Evolutionary conservation across 805 yeast species (phyloP).

Genomic region (Zygosaccharomyces lentus): DNA sequence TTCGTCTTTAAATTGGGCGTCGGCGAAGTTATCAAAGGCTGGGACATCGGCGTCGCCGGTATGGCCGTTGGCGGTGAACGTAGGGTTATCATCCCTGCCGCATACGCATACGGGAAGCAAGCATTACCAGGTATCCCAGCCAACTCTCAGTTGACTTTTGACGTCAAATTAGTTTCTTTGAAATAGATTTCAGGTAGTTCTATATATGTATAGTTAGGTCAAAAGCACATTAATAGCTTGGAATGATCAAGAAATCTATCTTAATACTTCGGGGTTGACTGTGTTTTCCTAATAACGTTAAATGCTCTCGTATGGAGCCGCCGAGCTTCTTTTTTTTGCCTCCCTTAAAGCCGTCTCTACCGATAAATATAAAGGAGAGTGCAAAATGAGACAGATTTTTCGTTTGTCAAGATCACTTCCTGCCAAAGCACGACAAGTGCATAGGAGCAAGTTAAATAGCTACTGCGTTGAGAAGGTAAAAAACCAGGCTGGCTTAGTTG

Average conservation of each 20-base stretch:
- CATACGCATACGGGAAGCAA: conserved; percentile 94
- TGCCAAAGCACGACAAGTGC: not conserved
- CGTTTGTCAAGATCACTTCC: not conserved
- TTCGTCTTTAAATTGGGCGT: conserved; percentile 85
- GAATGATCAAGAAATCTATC: not conserved
- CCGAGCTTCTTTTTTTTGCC: not conserved
- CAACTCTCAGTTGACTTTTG: conserved; percentile 93
- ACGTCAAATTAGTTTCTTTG: conserved; percentile 85
- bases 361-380: not conserved
- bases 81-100: conserved; percentile 91
- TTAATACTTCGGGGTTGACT: not conserved
- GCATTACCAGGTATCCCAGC: conserved; percentile 96
- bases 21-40: conserved; percentile 98
- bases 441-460: not conserved
- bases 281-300: not conserved
- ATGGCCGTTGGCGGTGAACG: conserved; percentile 99
- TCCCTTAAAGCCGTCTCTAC: not conserved
- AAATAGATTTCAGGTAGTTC: conserved; percentile 47
- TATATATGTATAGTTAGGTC: not conserved
- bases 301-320: not conserved
- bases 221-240: not conserved
- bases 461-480: not conserved
- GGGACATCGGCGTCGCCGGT: conserved; percentile 98
- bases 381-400: not conserved
- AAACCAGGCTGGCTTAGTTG: not conserved